These are phyloP conservation scores for Suhomyces kunorum DNA, from an alignment of 1,139 yeast species.

Conservation along the genomic window DNA sequence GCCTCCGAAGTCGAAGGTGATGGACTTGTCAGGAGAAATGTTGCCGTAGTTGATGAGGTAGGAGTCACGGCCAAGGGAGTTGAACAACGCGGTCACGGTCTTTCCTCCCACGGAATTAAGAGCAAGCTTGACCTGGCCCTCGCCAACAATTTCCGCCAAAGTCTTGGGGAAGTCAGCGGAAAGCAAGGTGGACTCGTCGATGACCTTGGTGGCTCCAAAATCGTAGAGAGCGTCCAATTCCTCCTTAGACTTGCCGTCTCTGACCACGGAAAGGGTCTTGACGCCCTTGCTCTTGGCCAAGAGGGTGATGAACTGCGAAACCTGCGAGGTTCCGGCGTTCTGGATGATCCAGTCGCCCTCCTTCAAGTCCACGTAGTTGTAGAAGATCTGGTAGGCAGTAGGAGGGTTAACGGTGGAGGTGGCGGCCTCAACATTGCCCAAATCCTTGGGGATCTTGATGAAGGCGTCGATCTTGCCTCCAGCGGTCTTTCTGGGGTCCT, in stretches of 20 bases:
- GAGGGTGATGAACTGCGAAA: conserved; percentile 33
- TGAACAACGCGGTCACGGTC: conserved; percentile 26
- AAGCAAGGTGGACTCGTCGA: conserved; percentile 27
- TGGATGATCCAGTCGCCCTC: conserved; percentile 37
- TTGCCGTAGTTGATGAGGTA: conserved; percentile 34
- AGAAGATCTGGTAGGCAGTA: conserved; percentile 35
- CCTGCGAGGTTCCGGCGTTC: conserved; percentile 41
- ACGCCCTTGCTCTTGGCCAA: conserved; percentile 27
- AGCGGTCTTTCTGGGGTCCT: conserved; percentile 17
- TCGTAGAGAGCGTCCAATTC: conserved; percentile 24
- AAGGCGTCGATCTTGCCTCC: conserved; percentile 20
- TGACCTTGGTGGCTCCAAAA: conserved; percentile 36
- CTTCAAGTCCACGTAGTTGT: conserved; percentile 33
- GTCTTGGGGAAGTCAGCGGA: conserved; percentile 15
- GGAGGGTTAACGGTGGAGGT: conserved; percentile 38
- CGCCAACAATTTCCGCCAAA: conserved; percentile 17
- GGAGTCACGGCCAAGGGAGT: conserved; percentile 29
- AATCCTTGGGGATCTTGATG: conserved; percentile 21
- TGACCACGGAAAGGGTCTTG: conserved; percentile 32
- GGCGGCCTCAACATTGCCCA: conserved; percentile 33
- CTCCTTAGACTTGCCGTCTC: conserved; percentile 33
- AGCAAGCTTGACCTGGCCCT: conserved; percentile 31
- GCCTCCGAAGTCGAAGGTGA: conserved; percentile 16
- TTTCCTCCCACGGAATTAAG: conserved; percentile 36
- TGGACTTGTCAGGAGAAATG: conserved; percentile 14